These are phyloP conservation scores for Cyberlindnera mississippiensis DNA, from an alignment of 805 yeast species.

Conservation along the genomic window DNA sequence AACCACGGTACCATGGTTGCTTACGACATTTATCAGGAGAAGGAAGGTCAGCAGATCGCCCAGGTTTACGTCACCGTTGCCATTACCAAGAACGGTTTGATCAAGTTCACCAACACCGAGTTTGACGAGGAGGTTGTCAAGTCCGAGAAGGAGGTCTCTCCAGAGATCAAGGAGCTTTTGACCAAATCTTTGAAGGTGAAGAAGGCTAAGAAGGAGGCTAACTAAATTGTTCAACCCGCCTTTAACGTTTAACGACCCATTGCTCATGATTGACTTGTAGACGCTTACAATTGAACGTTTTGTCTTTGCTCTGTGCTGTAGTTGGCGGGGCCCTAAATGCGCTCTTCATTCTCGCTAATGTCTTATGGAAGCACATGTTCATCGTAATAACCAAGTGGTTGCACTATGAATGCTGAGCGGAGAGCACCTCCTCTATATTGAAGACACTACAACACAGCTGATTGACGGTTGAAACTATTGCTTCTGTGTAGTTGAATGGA, in stretches of 20 bases:
- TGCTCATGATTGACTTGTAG: too few species aligned
- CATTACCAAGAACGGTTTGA: constrained; percentile 66
- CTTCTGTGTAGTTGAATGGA: too few species aligned
- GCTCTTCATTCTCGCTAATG: too few species aligned
- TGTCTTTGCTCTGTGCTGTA: not conserved
- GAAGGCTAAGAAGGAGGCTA: constrained; percentile 28
- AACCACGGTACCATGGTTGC: constrained; percentile 64
- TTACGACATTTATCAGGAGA: constrained; percentile 65
- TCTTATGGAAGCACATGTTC: too few species aligned
- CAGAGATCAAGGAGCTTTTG: constrained; percentile 42
- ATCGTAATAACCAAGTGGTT: too few species aligned
- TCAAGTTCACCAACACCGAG: constrained; percentile 56
- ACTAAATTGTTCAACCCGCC: not conserved
- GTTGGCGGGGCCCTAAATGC: too few species aligned
- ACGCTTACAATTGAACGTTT: not conserved
- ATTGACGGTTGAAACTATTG: too few species aligned
- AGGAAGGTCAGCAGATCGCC: constrained; percentile 61
- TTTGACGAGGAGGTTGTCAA: constrained; percentile 46
- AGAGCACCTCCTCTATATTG: too few species aligned
- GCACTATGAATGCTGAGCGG: too few species aligned
- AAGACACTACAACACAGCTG: too few species aligned
- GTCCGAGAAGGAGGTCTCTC: constrained; percentile 52
- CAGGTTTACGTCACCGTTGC: constrained; percentile 76
- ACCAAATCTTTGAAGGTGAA: constrained; percentile 49
- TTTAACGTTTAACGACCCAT: too few species aligned